A percentile compares a stretch with the other conserved stretches of the same genome.
Conservation (phyloP, 169 alveolate species). For the Babesia divergens region DNA sequence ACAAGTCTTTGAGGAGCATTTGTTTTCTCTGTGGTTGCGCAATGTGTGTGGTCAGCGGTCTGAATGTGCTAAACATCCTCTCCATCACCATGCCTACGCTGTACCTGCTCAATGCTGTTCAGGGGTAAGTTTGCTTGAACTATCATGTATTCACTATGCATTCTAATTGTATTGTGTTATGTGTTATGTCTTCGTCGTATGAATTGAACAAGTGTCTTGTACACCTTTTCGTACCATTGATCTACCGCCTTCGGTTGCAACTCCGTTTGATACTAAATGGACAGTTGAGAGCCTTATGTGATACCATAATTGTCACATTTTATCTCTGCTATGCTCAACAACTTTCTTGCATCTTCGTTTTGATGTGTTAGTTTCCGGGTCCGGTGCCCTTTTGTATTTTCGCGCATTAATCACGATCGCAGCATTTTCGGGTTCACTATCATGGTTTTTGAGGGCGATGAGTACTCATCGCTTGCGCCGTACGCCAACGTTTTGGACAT, state of each 20-base stretch:
- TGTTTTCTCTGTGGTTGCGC: slow-evolving; percentile 56
- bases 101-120: slow-evolving; percentile 54
- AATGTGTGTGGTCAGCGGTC: slow-evolving; percentile 58
- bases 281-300: too few species aligned
- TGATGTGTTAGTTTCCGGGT: neutral
- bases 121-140: slow-evolving; percentile 47
- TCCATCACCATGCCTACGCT: slow-evolving; percentile 46
- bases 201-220: too few species aligned
- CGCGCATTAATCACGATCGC: too few species aligned
- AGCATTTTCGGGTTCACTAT: slow-evolving; percentile 51
- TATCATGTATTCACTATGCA: too few species aligned
- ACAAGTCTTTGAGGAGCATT: slow-evolving; percentile 39
- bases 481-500: slow-evolving; percentile 49
- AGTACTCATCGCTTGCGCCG: slow-evolving; percentile 53
- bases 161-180: too few species aligned
- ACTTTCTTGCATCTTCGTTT: neutral
- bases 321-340: neutral
- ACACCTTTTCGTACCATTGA: too few species aligned
- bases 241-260: too few species aligned
- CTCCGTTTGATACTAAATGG: too few species aligned
- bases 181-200: too few species aligned
- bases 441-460: slow-evolving; percentile 54
- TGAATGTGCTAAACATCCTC: slow-evolving; percentile 45
- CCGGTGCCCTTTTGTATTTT: too few species aligned
- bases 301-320: too few species aligned